phyloP scores from a whole-genome alignment of 73 alveolate species.

The Paramecium octaurelia region DNA sequence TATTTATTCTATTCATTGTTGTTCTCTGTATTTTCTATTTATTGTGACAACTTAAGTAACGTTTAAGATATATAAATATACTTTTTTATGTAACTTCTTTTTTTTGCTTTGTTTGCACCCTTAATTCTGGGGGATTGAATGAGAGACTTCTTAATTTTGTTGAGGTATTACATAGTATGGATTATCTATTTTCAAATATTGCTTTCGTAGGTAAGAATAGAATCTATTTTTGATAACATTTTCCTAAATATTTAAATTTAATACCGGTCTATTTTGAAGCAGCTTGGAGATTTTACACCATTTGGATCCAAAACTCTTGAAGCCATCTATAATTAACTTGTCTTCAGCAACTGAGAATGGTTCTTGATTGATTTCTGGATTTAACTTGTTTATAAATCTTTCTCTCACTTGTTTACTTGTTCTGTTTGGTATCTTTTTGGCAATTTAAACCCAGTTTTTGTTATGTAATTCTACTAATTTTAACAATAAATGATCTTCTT shows the following conservation, averaged over 20 bases:
- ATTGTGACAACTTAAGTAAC: neutral
- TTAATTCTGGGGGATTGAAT: neutral
- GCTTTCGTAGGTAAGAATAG: neutral
- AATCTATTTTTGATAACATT: neutral
- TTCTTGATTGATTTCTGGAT: conserved; percentile 86
- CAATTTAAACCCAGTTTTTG: conserved; percentile 44
- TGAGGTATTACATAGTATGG: conserved; percentile 25
- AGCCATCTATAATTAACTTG: neutral
- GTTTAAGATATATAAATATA: neutral
- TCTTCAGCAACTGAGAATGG: conserved; percentile 91
- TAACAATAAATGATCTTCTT: conserved; percentile 8
- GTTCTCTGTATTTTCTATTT: neutral
- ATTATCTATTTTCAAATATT: conserved; percentile 8
- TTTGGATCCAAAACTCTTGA: neutral
- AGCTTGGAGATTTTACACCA: conserved; percentile 42
- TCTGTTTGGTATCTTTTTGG: conserved; percentile 19
- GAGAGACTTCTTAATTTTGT: neutral
- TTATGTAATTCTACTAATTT: neutral
- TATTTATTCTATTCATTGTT: neutral
- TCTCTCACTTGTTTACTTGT: conserved; percentile 97
- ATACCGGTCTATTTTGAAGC: conserved; percentile 50
- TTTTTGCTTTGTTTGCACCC: neutral
- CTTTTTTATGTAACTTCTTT: neutral
- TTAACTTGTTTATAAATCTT: conserved; percentile 95
- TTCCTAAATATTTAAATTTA: neutral